A percentile compares a stretch with the other conserved stretches of the same genome.
Evolutionary conservation across 257 asterid species (phyloP).

Genomic region (Prunella vulgaris): DNA sequence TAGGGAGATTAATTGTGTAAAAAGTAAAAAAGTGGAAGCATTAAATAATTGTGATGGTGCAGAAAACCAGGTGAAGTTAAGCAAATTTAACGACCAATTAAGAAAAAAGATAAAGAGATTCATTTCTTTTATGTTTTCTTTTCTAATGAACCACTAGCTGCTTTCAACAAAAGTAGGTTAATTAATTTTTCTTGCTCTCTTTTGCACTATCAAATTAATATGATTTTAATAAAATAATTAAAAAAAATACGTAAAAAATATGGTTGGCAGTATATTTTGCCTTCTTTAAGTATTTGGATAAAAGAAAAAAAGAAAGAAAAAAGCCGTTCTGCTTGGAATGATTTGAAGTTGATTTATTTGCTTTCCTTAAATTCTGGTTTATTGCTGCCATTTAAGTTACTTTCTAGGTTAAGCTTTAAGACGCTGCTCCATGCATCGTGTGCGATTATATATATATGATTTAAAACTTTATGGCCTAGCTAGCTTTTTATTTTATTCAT

Average conservation of each 20-base stretch:
- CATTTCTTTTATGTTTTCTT: background rate
- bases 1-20: background rate
- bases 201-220: too few species aligned
- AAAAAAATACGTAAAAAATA: too few species aligned
- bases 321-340: slow-evolving; percentile 19
- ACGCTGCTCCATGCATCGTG: background rate
- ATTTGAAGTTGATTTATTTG: background rate
- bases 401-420: slow-evolving; percentile 11
- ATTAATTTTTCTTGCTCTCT: background rate
- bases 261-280: background rate
- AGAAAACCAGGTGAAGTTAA: slow-evolving; percentile 17
- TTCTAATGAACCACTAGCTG: slow-evolving; percentile 12
- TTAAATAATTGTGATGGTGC: background rate
- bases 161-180: slow-evolving; percentile 12
- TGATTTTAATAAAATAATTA: too few species aligned
- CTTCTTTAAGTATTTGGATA: background rate
- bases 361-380: slow-evolving; percentile 32
- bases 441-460: background rate
- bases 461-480: background rate
- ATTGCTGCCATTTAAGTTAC: slow-evolving; percentile 15
- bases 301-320: too few species aligned
- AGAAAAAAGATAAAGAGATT: slow-evolving; percentile 3
- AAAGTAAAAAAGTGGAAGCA: background rate
- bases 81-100: slow-evolving; percentile 14
- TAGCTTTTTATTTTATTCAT: background rate